Evolutionary conservation across 2,329 filamentous ascomycete species (phyloP).

Genomic region (Hymenoscyphus scutula): DNA sequence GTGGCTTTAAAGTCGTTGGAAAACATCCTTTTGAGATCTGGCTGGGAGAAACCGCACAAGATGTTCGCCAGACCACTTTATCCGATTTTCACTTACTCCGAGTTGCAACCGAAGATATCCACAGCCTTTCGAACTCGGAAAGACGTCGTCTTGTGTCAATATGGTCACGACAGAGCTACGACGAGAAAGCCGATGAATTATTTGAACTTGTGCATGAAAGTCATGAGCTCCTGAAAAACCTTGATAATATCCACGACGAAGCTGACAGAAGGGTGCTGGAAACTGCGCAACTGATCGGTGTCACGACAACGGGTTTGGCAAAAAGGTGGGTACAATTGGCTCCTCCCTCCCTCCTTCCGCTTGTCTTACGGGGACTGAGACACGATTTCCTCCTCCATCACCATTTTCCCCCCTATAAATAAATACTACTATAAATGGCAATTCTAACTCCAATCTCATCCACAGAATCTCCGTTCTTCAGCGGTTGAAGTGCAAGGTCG

Average conservation of each 20-base stretch:
- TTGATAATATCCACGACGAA: constrained; percentile 19
- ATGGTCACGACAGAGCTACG: constrained; percentile 18
- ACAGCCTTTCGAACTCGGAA: neutral
- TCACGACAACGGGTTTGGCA: constrained; percentile 53
- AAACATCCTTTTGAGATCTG: constrained; percentile 25
- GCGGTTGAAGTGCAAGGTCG: constrained; percentile 21
- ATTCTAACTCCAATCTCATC: too few species aligned
- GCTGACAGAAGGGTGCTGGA: constrained; percentile 20
- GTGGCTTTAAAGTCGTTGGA: constrained; percentile 21
- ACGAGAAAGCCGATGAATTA: constrained; percentile 14
- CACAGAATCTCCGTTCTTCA: constrained; percentile 37
- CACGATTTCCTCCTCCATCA: too few species aligned
- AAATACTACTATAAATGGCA: too few species aligned
- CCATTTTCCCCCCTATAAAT: too few species aligned
- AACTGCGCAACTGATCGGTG: constrained; percentile 46
- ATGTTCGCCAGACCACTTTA: neutral
- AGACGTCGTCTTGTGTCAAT: constrained; percentile 14
- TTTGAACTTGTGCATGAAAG: constrained; percentile 15
- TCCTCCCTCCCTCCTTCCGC: too few species aligned
- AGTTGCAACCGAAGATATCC: neutral
- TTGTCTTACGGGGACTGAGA: too few species aligned
- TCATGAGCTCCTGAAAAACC: neutral
- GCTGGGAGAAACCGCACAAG: neutral
- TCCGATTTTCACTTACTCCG: neutral
- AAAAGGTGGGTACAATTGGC: too few species aligned